Base-by-base conservation (phyloP, 345 rosid species). In the Rubroshorea leprosula region DNA sequence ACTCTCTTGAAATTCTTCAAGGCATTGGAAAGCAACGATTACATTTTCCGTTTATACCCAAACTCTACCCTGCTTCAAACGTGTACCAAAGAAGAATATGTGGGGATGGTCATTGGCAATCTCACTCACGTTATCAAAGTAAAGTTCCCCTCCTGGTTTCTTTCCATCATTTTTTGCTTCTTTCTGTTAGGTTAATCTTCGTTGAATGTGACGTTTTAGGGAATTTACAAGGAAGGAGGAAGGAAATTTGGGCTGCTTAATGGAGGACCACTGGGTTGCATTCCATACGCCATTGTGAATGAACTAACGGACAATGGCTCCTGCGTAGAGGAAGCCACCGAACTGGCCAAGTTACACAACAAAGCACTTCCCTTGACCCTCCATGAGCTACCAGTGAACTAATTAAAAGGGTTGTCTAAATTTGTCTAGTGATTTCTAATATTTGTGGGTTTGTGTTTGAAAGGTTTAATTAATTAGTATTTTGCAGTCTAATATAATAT, bases 1-100 rank as follows among this genome's bases (percentile, higher is more conserved):
- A n/a, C n/a, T n/a, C n/a, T n/a, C n/a, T n/a, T n/a, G n/a, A n/a
- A n/a, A n/a, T n/a, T n/a, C n/a, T n/a, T n/a, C n/a, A n/a, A n/a
- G n/a, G 90, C 70, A 74, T 83, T 54, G 96, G 97, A n/a, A 55
- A 74, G 61, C 65, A 87, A 83, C 75, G 94, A 90, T 78, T 87
- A 87, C 76, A 55, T 57, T 22, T 78, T 80, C 68, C 79, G 72
- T 71, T 81, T 83, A 86, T 35, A 19, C 12, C 68, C 74, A 76
- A 84, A 76, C 60, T 78, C 80, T 53, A 63, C 81, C 43, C n/a
- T 66, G 7, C 58, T 76, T 5, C 62, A 51, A 27, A 64, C 81
- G 27, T 68, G 57, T 64, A 71, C 90, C 10, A 31, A 63, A 52
- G 64, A 76, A 25, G 57, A 58, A 59, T 77, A 76, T 64, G 79